A percentile compares a stretch with the other conserved stretches of the same genome.
phyloP scores from a whole-genome alignment of 768 basidiomycete species.

The Rhizopogon roseolus region DNA sequence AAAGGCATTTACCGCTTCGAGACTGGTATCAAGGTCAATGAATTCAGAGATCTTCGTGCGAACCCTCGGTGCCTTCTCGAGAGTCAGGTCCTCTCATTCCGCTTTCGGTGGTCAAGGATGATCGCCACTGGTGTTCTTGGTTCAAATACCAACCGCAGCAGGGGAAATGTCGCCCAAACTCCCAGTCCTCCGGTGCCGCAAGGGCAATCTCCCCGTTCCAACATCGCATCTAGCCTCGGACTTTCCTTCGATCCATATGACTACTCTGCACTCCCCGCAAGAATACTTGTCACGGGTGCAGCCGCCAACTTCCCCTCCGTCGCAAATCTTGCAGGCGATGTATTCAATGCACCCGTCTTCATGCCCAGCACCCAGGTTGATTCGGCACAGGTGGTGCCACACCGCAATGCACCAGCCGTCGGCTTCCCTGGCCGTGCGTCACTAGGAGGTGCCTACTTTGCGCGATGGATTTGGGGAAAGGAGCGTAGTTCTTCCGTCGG shows the following conservation, averaged over 20 bases:
- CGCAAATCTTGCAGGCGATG: constrained; percentile 73
- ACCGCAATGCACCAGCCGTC: constrained; percentile 67
- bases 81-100: constrained; percentile 75
- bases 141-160: constrained; percentile 24
- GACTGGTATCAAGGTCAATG: constrained; percentile 81
- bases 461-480: constrained; percentile 83
- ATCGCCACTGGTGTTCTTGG: constrained; percentile 65
- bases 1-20: constrained; percentile 88
- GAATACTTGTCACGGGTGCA: constrained; percentile 71
- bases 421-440: constrained; percentile 69
- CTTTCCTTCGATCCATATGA: constrained; percentile 81
- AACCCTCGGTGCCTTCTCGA: constrained; percentile 86
- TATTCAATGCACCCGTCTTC: constrained; percentile 79
- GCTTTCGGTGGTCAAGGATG: constrained; percentile 78
- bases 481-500: constrained; percentile 35
- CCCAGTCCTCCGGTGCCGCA: constrained; percentile 19
- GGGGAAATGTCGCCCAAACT: constrained; percentile 25
- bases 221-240: constrained; percentile 42
- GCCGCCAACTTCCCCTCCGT: constrained; percentile 83
- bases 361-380: constrained; percentile 74
- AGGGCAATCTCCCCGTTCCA: constrained; percentile 10
- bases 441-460: constrained; percentile 73
- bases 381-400: constrained; percentile 62
- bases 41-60: constrained; percentile 84
- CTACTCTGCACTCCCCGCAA: constrained; percentile 53